These are phyloP conservation scores for Lagenaria siceraria DNA, from an alignment of 306 rosid genomes.

Conservation along the genomic window DNA sequence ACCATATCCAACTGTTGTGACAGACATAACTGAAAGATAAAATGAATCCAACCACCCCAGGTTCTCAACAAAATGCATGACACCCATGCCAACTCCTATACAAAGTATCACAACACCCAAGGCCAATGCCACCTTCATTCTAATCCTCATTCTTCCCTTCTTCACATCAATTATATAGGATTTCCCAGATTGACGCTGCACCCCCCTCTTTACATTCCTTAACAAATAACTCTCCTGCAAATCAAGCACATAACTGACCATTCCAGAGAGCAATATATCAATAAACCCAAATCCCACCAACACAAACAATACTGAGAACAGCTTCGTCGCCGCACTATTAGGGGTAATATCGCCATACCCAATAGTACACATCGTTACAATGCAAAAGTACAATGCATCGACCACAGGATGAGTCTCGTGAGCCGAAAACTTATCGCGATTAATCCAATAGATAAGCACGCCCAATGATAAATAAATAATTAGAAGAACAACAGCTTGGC, in stretches of 20 bases:
- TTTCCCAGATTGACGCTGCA: conserved; percentile 28
- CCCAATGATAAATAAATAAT: conserved; percentile 54
- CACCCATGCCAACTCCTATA: conserved; percentile 61
- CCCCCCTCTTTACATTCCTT: conserved; percentile 38
- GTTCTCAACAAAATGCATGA: conserved; percentile 78
- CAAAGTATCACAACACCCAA: conserved; percentile 82
- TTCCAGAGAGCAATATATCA: conserved; percentile 77
- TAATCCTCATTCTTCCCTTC: conserved; percentile 98
- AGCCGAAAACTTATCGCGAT: conserved; percentile 39
- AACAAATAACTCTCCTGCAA: conserved; percentile 76
- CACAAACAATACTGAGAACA: conserved; percentile 72
- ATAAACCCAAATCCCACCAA: conserved; percentile 88
- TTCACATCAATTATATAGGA: conserved; percentile 76
- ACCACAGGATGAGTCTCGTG: conserved; percentile 74
- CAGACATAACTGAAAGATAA: conserved; percentile 96
- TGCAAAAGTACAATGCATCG: conserved; percentile 82
- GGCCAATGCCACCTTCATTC: conserved; percentile 93
- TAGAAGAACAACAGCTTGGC: conserved; percentile 58
- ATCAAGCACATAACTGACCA: conserved; percentile 89
- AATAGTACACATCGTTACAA: conserved; percentile 95
- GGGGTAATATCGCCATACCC: conserved; percentile 96
- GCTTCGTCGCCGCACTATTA: conserved; percentile 48
- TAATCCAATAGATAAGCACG: conserved; percentile 61
- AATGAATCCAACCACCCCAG: conserved; percentile 88
- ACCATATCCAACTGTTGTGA: conserved; percentile 91